Percentiles rank a stretch among this genome's conserved stretches.
Evolutionary conservation across 1,284 basidiomycete genomes (phyloP).

Genomic region (Sphagnurus paluster): DNA sequence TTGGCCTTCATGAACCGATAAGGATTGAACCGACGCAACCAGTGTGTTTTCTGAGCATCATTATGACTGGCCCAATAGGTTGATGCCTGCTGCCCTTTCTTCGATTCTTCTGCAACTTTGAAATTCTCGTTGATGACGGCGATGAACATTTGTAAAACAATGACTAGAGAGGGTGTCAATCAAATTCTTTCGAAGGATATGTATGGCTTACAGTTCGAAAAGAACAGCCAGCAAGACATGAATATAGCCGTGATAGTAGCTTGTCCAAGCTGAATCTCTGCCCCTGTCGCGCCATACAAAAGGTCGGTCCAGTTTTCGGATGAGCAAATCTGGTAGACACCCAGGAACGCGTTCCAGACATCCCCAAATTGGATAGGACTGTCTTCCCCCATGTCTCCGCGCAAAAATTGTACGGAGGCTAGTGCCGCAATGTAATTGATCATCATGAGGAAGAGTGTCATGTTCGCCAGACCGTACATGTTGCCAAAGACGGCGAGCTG

Average conservation of each 20-base stretch:
- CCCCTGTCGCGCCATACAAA: conserved; percentile 69
- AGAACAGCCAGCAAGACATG: conserved; percentile 85
- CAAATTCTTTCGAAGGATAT: conserved; percentile 2
- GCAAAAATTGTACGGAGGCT: conserved; percentile 72
- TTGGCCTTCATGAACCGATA: conserved; percentile 81
- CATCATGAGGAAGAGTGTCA: conserved; percentile 90
- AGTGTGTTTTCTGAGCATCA: conserved; percentile 56
- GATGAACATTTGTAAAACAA: conserved; percentile 97
- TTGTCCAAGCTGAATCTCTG: conserved; percentile 72
- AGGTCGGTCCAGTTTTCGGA: conserved; percentile 94
- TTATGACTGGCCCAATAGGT: conserved; percentile 58
- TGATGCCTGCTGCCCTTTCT: conserved; percentile 80
- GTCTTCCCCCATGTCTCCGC: conserved; percentile 72
- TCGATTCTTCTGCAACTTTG: conserved; percentile 88
- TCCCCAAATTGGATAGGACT: conserved; percentile 83
- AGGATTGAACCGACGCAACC: conserved; percentile 84
- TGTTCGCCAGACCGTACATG: conserved; percentile 90
- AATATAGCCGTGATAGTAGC: conserved; percentile 77
- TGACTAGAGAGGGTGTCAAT: conserved; percentile 57
- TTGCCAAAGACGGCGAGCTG: conserved; percentile 91
- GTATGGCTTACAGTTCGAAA: conserved; percentile 79
- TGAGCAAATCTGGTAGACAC: conserved; percentile 90
- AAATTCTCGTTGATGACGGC: conserved; percentile 99
- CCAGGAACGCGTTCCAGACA: conserved; percentile 87
- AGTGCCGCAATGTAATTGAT: conserved; percentile 89